Evolutionary conservation across 768 basidiomycete genomes (phyloP), one percentile per base, ranked within the genome.

Genomic region (Neoboletus magnificus): DNA sequence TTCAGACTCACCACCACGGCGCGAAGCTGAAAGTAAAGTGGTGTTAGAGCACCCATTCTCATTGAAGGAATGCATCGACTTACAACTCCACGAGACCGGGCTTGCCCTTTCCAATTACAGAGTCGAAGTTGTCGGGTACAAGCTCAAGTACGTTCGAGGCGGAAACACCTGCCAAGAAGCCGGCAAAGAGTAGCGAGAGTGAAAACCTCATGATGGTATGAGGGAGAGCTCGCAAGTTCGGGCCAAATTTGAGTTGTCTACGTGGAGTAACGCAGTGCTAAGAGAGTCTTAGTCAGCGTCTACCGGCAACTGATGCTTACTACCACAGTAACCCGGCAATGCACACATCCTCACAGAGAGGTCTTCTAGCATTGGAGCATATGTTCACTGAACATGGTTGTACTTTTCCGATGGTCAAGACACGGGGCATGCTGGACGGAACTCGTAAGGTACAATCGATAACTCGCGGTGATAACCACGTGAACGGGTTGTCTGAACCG

Each of bases 61-160:
- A 30, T 33, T 15, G 27, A 56, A 37, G 16, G 45, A 61, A 40
- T 39, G 16, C 13, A 22, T 30, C 4, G 25, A 81, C 93, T 72
- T 65, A 94, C 92, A 96, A 95, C 74, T 95, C 93, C 25, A 96
- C 91, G 33, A 94, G 79, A 64, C 86, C 91, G 52, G 91, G 87
- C 66, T 82, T 90, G 52, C 87, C 91, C 54, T 87, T 73, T 48
- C 93, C 93, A 65, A 96, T 74, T 53, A 85, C 69, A 29, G 74
- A 61, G 69, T 93, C 87, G 67, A 93, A 97, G 73, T 87, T 91
- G 58, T 79, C 76, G 0, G 88, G 78, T 44, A 69, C 80, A 44
- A 96, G 84, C 9, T 93, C 92, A 42, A 94, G 57, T 48, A 97
- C 94, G 65, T 93, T 93, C 10, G 90, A 93, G 42, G 89, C 89